These are phyloP conservation scores for Stephanodiscus minutulus DNA, from an alignment of 108 stramenopile species.

Conservation along the genomic window DNA sequence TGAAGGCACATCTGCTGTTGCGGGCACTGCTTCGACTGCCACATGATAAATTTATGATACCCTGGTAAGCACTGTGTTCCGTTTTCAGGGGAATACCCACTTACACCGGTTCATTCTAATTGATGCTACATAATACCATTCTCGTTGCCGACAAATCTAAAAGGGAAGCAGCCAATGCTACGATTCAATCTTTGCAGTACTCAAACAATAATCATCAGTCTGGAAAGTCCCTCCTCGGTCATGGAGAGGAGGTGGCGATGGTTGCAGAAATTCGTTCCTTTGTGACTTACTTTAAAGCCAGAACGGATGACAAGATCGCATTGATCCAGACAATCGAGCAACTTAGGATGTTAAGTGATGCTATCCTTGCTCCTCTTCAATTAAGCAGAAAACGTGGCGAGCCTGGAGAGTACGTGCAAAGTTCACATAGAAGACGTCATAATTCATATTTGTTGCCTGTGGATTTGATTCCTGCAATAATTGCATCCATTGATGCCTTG, in stretches of 20 bases:
- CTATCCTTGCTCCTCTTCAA: constrained; percentile 30
- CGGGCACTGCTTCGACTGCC: constrained; percentile 21
- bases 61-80: constrained; percentile 20
- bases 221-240: constrained; percentile 9
- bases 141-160: not conserved
- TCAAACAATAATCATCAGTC: not conserved
- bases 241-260: constrained; percentile 29
- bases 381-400: not conserved
- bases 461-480: constrained; percentile 33
- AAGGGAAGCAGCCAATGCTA: not conserved
- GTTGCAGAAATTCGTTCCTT: constrained; percentile 40
- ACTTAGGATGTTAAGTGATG: constrained; percentile 6
- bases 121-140: not conserved
- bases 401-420: not conserved
- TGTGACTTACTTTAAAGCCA: constrained; percentile 8
- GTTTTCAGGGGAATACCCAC: not conserved
- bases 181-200: not conserved
- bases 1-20: constrained; percentile 36
- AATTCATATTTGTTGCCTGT: constrained; percentile 28
- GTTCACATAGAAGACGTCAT: not conserved
- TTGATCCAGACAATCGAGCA: constrained; percentile 5
- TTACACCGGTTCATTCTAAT: not conserved
- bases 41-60: not conserved
- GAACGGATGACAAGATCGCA: not conserved
- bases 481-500: constrained; percentile 26